Evolutionary conservation across 208 protist genomes (phyloP), one percentile per base, ranked within the genome.

Genomic region (Leishmania arabica): DNA sequence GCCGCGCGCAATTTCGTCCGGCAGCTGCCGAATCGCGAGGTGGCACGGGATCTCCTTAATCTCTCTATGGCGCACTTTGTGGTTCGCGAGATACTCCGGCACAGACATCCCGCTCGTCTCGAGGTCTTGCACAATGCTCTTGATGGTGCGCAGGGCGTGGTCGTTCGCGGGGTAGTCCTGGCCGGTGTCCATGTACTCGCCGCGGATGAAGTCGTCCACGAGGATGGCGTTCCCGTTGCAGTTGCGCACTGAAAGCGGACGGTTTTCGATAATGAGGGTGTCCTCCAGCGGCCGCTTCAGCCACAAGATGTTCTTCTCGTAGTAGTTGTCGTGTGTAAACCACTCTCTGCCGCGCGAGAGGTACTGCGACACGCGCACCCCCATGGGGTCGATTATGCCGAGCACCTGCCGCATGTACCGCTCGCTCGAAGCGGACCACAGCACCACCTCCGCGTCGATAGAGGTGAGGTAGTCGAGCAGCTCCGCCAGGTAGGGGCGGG

Each of bases 381-480:
- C 95, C 65, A 75, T 84, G 17, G 92, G 95, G 86, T 97, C 95
- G 80, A 97, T 94, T 60, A 96, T 86, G 49, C 85, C 78, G 24
- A 97, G 90, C 37, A 97, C 92, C 82, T 96, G 91, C 17, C 86
- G 90, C 92, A 96, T 97, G 86, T 97, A 97, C 40, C 95, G 91
- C 51, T 96, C 93, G 72, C 89, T 96, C 77, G 90, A 95, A 49
- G 92, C 92, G 40, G 92, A 90, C 92, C 95, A 97, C 75, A 97
- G 84, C n/a, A 97, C 86, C 80, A 97, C 95, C 86, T 97, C 93
- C 24, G 95, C 95, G 68, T 96, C 93, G 75, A 97, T 96, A 7
- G 84, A 87, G 6, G 85, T 86, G 40, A 97, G 90, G 88, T 95
- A 97, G 84, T 97, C 95, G 8, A 97, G 86, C 73, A 97, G 86